Evolutionary conservation across 1,284 basidiomycete species (phyloP).

Genomic region (Cutaneotrichosporon sp.): DNA sequence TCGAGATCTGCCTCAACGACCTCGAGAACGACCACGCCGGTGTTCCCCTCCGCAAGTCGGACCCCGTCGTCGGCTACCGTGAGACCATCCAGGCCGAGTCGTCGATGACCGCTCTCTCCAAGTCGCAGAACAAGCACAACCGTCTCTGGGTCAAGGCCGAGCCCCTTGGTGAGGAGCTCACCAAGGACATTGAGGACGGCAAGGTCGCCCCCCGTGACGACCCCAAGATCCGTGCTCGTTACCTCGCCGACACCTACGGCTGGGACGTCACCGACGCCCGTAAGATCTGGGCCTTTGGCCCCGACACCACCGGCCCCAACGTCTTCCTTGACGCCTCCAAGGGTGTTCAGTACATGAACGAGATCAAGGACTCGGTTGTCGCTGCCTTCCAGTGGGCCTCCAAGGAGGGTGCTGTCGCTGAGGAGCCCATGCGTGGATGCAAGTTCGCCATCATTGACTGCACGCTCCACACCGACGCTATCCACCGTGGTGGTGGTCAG

Average conservation of each 20-base stretch:
- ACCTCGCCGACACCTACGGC: conserved; percentile 92
- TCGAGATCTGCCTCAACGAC: conserved; percentile 99
- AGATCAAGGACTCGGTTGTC: conserved; percentile 99
- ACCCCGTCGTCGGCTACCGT: conserved; percentile 97
- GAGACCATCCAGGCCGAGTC: conserved; percentile 98
- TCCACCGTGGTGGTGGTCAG: conserved; percentile 99
- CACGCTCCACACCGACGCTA: conserved; percentile 67
- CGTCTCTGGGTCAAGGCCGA: conserved; percentile 91
- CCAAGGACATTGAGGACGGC: conserved; percentile 87
- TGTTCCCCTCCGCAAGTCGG: conserved; percentile 98
- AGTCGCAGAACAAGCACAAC: conserved; percentile 99
- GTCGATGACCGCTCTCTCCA: conserved; percentile 92
- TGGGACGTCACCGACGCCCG: conserved; percentile 99
- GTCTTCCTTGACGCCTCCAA: conserved; percentile 97
- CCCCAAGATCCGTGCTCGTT: conserved; percentile 93
- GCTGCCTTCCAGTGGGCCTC: conserved; percentile 99
- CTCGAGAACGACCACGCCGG: conserved; percentile 99
- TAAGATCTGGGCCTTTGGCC: conserved; percentile 99
- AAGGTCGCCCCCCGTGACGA: conserved; percentile 90
- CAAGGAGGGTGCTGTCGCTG: conserved; percentile 93
- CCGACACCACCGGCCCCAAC: conserved; percentile 96
- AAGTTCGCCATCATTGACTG: conserved; percentile 60
- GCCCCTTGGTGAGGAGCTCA: conserved; percentile 92
- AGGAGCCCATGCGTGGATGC: conserved; percentile 99
- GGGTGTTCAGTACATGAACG: conserved; percentile 95